phyloP scores from a whole-genome alignment of 1,139 yeast species.

The Sugiyamaella japonica region DNA sequence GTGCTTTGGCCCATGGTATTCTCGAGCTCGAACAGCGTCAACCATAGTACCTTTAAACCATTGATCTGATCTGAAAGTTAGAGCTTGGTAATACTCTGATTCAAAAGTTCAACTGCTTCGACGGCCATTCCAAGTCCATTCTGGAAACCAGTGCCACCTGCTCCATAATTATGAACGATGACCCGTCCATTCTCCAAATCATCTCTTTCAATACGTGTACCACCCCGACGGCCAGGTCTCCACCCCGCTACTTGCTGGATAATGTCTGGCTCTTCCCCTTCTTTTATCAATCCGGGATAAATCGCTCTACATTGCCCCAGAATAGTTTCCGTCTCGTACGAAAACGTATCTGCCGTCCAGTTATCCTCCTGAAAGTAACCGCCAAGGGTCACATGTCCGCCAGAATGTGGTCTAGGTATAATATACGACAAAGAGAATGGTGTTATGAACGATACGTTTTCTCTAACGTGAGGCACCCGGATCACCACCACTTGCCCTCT shows the following conservation, averaged over 20 bases:
- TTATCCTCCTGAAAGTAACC: constrained; percentile 62
- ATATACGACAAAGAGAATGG: constrained; percentile 46
- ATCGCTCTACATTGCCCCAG: constrained; percentile 55
- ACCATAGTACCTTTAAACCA: no score
- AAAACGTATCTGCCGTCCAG: constrained; percentile 58
- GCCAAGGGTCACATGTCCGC: constrained; percentile 63
- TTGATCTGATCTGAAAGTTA: not conserved
- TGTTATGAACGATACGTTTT: constrained; percentile 30
- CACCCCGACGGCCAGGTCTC: constrained; percentile 70
- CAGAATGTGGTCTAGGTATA: constrained; percentile 65
- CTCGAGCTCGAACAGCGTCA: no score
- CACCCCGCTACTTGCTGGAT: constrained; percentile 64
- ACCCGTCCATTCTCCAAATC: constrained; percentile 39
- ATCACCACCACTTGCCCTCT: constrained; percentile 71
- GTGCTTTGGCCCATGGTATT: no score
- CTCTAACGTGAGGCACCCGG: constrained; percentile 45
- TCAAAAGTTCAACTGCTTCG: constrained; percentile 45
- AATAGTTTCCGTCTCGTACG: constrained; percentile 57
- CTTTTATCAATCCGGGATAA: constrained; percentile 52
- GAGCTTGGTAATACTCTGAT: not conserved
- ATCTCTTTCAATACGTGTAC: constrained; percentile 61
- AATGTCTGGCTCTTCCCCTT: constrained; percentile 44
- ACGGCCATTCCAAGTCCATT: constrained; percentile 66
- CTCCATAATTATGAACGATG: constrained; percentile 69
- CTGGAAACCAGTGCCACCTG: constrained; percentile 76